Evolutionary conservation across 2,329 filamentous ascomycete species (phyloP), one percentile per base, ranked within the genome.

Genomic region (Fusarium sp.): DNA sequence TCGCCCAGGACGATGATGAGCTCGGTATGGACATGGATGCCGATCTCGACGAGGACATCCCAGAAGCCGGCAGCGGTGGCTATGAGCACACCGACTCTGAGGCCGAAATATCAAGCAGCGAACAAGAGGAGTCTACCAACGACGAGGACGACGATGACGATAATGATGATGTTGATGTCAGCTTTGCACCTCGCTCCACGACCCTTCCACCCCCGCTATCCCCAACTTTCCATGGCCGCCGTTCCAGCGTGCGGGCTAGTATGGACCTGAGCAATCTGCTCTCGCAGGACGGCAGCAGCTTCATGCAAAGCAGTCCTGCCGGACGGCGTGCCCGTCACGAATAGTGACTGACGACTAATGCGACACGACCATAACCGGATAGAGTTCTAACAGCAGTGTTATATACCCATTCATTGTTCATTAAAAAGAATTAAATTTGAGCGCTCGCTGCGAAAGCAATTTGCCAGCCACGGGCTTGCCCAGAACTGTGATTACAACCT

Each of bases 81-180:
- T 92, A 92, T 77, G 89, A 93, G 77, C 89, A 92, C 71, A 92
- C 90, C 9, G 90, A 92, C 75, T 89, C 88, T 3, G 89, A 92
- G 64, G 88, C 81, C 9, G 87, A 88, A 47, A 65, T 87, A 47
- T 82, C 76, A 56, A 84, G 80, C 69, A 83, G 80, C 58, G 77
- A 77, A 44, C 75, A 77, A 21, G 77, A 78, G 6, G 74, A 78
- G 10, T 70, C 70, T 14, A 73, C 70, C 8, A 71, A 71, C 9
- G 74, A 78, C 3, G 68, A 76, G 6, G 74, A 78, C 2, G 68
- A 76, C 0, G 66, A 64, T 3, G 66, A 64, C 3, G 68, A 70
- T 9, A 67, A 77, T 9, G 68, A 76, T 3, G 66, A 64, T 2
- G 37, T 64, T 9, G 61, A 65, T 41, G 73, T 78, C 50, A 78